Base-by-base conservation (phyloP, 1,139 yeast genomes). In the Debaryomycetaceae sp. region DNA sequence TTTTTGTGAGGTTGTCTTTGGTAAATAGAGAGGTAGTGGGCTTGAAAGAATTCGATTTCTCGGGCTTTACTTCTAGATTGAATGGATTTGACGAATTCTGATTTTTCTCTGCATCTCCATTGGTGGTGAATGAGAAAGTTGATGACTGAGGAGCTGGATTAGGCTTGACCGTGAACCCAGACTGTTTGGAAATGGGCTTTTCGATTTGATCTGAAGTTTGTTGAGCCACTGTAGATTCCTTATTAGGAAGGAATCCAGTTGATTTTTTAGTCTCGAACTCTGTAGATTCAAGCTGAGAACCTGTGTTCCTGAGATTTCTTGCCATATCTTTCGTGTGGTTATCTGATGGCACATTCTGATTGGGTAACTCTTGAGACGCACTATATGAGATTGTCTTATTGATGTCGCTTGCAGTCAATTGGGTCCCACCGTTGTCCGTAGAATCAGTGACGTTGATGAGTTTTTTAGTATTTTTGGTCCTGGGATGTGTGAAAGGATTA, bases 401-500 rank as follows among this genome's bases (percentile, higher is more conserved):
- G 22, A 72, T 71, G 42, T 67, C 74, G 39, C 63, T 65, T 6
- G 76, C 76, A 5, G 68, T 66, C 1, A 69, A 54, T 43, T 9
- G 46, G 33, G 39, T 37, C 23, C 39, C 33, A 20, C 35, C 36
- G 34, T 39, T 50, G 45, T 52, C 38, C 11, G 50, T 23, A 14
- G 52, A 49, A 4, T 50, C 37, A 17, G 33, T 42, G 23, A 38
- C 29, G 3, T 13, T 23, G 24, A 34, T 43, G 11, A 41, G 27
- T 6, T 41, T 9, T 13, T 42, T 44, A 5, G 46, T 42, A 42
- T 49, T 57, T 38, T 49, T 51, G 46, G 56, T 53, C 43, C 59
- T 62, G 23, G 49, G 60, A 3, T 69, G 55, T 3, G 81, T 67
- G 57, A 80, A 81, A 0, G 87, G 86, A 51, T 81, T 81, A 6